phyloP scores from a whole-genome alignment of 257 asterid species.

The Plectranthus barbatus region DNA sequence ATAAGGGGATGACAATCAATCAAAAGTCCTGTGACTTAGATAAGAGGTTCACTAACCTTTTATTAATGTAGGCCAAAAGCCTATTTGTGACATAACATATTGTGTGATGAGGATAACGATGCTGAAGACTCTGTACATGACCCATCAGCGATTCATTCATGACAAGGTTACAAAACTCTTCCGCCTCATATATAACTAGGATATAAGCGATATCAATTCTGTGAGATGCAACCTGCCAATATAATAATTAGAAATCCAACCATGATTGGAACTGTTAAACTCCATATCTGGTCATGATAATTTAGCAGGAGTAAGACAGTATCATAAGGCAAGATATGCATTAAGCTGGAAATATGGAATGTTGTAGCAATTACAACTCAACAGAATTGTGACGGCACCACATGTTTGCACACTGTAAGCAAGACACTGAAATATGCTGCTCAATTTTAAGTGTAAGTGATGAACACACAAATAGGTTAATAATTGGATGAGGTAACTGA shows the following conservation, averaged over 20 bases:
- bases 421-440: background rate
- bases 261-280: constrained; percentile 5
- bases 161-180: constrained; percentile 75
- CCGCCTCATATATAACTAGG: constrained; percentile 71
- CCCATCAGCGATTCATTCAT: constrained; percentile 39
- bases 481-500: background rate
- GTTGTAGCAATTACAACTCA: background rate
- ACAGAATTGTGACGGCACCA: constrained; percentile 3
- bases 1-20: too few species aligned
- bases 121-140: constrained; percentile 53
- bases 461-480: background rate
- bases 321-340: background rate
- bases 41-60: constrained; percentile 41
- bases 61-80: constrained; percentile 75
- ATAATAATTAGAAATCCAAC: constrained; percentile 4
- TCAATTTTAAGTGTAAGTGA: background rate
- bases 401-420: background rate
- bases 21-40: background rate
- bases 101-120: constrained; percentile 67
- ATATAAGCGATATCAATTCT: constrained; percentile 47
- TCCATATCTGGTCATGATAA: background rate
- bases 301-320: background rate
- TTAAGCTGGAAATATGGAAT: constrained; percentile 5
- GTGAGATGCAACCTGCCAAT: constrained; percentile 50
- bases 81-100: constrained; percentile 70